Base-by-base conservation (phyloP, 2,329 filamentous ascomycete species). In the Colletotrichum falcatum region DNA sequence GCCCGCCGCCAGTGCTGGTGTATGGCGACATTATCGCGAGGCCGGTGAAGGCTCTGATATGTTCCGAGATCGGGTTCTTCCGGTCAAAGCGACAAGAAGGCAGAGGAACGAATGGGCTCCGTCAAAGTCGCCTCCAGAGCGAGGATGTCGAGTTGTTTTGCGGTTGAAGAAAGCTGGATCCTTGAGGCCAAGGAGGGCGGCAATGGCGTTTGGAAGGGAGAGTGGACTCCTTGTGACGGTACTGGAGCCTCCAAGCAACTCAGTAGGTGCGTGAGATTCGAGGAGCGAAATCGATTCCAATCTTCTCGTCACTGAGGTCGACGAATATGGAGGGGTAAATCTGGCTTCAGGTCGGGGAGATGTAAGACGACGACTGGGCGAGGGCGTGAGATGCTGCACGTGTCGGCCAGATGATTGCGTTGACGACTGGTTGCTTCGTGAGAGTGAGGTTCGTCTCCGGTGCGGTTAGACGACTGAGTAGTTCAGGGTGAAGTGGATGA, bases 11-110 rank as follows among this genome's bases (percentile, higher is more conserved):
- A 87, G 49, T 66, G 63, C 60, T 66, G 48, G 67, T 62, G 48
- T 90, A 94, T 79, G 85, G 88, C 80, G 93, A 90, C 92, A 94
- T 94, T 26, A 65, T 51, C 65, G 53, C 39, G 51, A 42, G 35
- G 49, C 60, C 66, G 51, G 46, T 66, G 74, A 60, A 65, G 64
- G 64, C 58, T 58, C 16, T 37, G 9, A 16, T 46, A 11, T 53
- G 23, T 23, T 46, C 44, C 51, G 51, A 67, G 4, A 33, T 51
- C 51, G 67, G 26, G 28, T 37, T 46, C 61, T 39, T 60, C 39
- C n/a, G 46, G 30, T 53, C 51, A 59, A n/a, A 46, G 46, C 37
- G 42, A 59, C 37, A 46, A 58, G 26, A 39, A 44, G 58, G 39
- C 35, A 54, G 53, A 46, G 53, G 58, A 63, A 53, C 67, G 58